Evolutionary conservation across 495 filamentous ascomycete genomes (phyloP), one percentile per base, ranked within the genome.

Genomic region (Podospora anserina): DNA sequence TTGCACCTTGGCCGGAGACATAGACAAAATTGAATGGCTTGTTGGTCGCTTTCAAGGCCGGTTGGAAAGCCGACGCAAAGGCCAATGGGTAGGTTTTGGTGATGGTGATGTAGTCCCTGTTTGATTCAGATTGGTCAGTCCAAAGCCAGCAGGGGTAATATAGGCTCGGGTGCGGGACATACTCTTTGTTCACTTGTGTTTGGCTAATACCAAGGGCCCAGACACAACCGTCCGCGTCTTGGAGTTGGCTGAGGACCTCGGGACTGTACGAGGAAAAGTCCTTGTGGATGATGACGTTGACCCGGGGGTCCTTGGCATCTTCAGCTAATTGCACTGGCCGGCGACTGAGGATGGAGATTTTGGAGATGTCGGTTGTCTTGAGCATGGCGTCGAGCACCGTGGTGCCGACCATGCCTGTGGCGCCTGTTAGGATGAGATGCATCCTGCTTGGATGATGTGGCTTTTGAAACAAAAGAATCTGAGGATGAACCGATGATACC

Each of bases 361-460:
- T 87, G 54, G 83, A 83, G 68, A 92, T 74, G 2, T 79, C 75
- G 26, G 80, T 78, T 34, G 81, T 85, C 61, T 79, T 82, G 66
- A 92, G 81, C 83, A 92, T 90, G 64, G 84, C 80, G 64, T 88
- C 83, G 1, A 92, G 82, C 26, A 87, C 85, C 27, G 79, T 85
- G 5, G 85, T 86, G 77, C 90, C 90, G 19, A 92, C 86, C 4
- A 91, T 83, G 68, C 90, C 90, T 0, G 90, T 93, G 7, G 90
- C 90, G 49, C 90, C 90, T 0, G 90, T 92, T 55, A 92, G 84
- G 64, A 93, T 88, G 67, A 93, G 80, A 82, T 90, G 90, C 88
- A 91, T 90, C 72, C 20, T 23, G 54, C 49, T 49, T 23, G 64
- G 11, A 27, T 66, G 53, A 18, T 62, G 23, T 39, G n/a, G 53